phyloP scores from a whole-genome alignment of 2,329 filamentous ascomycete species.

The Alternaria dauci region DNA sequence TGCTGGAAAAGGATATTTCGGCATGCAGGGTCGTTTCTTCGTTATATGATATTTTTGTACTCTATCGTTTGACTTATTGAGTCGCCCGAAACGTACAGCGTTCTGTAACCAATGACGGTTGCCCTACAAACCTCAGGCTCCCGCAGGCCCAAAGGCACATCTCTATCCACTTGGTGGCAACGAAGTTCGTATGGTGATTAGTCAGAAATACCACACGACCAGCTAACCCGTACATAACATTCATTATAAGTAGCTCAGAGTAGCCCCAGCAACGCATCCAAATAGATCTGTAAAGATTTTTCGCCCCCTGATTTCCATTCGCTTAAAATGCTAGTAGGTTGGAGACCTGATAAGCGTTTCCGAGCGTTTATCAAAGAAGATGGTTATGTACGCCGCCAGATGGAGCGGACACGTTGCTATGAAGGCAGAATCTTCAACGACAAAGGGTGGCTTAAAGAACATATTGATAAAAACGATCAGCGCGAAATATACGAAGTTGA shows the following conservation, averaged over 20 bases:
- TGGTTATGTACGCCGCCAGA: background rate
- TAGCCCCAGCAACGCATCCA: background rate
- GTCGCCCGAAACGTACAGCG: too few relatives aligned
- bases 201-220: background rate
- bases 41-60: background rate
- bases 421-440: slow-evolving; percentile 9
- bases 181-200: background rate
- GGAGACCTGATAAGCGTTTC: background rate
- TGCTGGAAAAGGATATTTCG: background rate
- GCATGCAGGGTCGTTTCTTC: background rate
- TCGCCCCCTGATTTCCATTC: background rate
- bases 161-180: too few relatives aligned
- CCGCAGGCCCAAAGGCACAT: too few relatives aligned
- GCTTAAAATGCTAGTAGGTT: background rate
- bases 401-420: background rate
- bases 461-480: background rate
- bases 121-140: too few relatives aligned
- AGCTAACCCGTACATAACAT: background rate
- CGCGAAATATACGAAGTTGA: slow-evolving; percentile 8
- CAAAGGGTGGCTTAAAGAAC: slow-evolving; percentile 2
- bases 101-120: too few relatives aligned
- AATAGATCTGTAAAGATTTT: background rate
- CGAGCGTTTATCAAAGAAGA: background rate
- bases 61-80: background rate
- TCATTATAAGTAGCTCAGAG: background rate